Percentiles rank a stretch among this genome's conserved stretches.
These are phyloP conservation scores for Rhododendron simsii DNA, from an alignment of 148 eudicot species.

Conservation along the genomic window DNA sequence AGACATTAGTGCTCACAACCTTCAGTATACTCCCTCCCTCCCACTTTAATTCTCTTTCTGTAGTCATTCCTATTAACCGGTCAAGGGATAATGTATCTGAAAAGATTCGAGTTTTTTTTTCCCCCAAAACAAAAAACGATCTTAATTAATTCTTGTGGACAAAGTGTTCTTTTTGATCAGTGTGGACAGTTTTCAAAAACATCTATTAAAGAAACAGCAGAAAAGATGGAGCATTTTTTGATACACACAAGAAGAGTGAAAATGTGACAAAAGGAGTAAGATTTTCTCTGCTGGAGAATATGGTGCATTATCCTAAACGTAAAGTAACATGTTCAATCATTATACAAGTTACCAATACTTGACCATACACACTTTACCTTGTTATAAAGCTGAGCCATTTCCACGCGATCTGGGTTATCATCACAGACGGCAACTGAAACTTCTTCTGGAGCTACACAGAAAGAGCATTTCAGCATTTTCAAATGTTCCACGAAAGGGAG, in stretches of 20 bases:
- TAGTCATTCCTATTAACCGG: background rate
- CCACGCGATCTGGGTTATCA: slow-evolving; percentile 43
- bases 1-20: background rate
- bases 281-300: background rate
- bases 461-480: background rate
- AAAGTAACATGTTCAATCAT: background rate
- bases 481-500: background rate
- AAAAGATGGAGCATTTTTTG: background rate
- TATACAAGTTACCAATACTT: background rate
- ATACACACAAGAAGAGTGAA: background rate
- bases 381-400: slow-evolving; percentile 54
- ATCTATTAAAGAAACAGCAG: background rate
- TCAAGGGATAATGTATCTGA: background rate
- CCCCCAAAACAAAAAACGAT: background rate
- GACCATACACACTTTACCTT: slow-evolving; percentile 35
- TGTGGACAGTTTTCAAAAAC: background rate
- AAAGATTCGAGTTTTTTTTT: background rate
- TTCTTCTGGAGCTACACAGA: slow-evolving; percentile 55
- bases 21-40: background rate
- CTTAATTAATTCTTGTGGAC: background rate
- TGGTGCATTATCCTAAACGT: background rate
- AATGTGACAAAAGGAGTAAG: background rate
- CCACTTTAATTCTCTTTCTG: background rate
- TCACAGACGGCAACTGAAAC: slow-evolving; percentile 36
- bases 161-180: background rate